phyloP scores from a whole-genome alignment of 495 filamentous ascomycete species.

The Choiromyces venosus region DNA sequence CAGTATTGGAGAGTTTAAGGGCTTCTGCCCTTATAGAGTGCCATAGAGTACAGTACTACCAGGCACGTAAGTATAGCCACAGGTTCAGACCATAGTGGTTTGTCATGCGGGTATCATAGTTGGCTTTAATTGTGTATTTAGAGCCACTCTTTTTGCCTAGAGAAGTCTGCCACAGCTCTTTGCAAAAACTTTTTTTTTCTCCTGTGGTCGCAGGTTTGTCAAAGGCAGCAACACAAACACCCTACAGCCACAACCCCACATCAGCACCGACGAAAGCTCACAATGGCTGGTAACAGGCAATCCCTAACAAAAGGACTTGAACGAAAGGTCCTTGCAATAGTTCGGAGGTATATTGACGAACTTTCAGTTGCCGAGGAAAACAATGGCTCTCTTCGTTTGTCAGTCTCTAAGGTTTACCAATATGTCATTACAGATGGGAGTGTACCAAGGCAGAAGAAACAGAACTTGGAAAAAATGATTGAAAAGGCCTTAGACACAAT shows the following conservation, averaged over 20 bases:
- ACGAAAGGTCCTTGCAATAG: constrained; percentile 32
- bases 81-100: not conserved
- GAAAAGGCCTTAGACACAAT: constrained; percentile 75
- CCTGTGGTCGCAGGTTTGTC: not conserved
- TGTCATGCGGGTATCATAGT: not conserved
- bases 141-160: not conserved
- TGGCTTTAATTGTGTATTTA: not conserved
- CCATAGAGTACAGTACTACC: too few relatives aligned
- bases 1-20: too few relatives aligned
- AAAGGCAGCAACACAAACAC: not conserved
- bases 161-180: not conserved
- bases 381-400: constrained; percentile 20
- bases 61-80: too few relatives aligned
- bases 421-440: constrained; percentile 30
- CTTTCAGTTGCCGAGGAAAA: constrained; percentile 20
- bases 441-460: constrained; percentile 36
- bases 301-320: constrained; percentile 33
- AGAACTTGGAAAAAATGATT: constrained; percentile 71
- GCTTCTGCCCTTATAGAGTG: too few relatives aligned
- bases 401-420: constrained; percentile 34
- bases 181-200: not conserved
- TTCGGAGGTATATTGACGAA: constrained; percentile 38
- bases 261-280: not conserved
- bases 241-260: not conserved
- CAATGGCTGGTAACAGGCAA: constrained; percentile 27